Base-by-base conservation (phyloP, 495 filamentous ascomycete genomes). In the Podospora tetraspora region DNA sequence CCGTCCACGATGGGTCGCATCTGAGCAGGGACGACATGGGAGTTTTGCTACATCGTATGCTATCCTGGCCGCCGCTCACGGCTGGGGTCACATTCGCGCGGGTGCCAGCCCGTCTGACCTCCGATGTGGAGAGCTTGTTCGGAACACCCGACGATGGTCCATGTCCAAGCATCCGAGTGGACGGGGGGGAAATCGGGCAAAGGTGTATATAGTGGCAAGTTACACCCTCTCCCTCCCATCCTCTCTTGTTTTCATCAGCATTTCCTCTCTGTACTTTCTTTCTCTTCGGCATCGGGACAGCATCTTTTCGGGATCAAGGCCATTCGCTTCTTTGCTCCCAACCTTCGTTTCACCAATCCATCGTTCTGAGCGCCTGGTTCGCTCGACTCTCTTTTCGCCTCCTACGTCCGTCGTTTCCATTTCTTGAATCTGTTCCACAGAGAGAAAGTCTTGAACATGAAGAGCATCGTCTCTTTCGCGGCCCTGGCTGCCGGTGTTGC, bases 271-370 rank as follows among this genome's bases (percentile, higher is more conserved):
- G 74, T 66, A 62, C 69, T 72, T 77, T 80, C 66, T 73, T 79
- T 74, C 65, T 73, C 63, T 75, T 74, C 68, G 62, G 68, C 67
- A 65, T 34, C 68, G 61, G 29, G 58, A 74, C 71, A 63, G 71
- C 73, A 72, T 67, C 71, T 74, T 71, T 72, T 69, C 67, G 76
- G 79, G 80, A 80, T 77, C 79, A 83, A 83, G 80, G 82, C 78
- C 83, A 85, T 84, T 87, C 84, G 80, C 82, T 87, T 83, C 74
- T 81, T 85, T 84, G 76, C 75, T 78, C 32, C 79, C 79, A 75
- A 67, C 70, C 66, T 72, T 77, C 72, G 68, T 78, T 76, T 65
- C 32, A 34, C 43, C 34, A 30, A 3, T 34, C 27, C 57, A 60
- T 59, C 24, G 63, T 66, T 66, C 25, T 62, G 61, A 66, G 71